These are phyloP conservation scores for Trichoderma asperellum DNA, from an alignment of 2,329 filamentous ascomycete species.

Conservation along the genomic window DNA sequence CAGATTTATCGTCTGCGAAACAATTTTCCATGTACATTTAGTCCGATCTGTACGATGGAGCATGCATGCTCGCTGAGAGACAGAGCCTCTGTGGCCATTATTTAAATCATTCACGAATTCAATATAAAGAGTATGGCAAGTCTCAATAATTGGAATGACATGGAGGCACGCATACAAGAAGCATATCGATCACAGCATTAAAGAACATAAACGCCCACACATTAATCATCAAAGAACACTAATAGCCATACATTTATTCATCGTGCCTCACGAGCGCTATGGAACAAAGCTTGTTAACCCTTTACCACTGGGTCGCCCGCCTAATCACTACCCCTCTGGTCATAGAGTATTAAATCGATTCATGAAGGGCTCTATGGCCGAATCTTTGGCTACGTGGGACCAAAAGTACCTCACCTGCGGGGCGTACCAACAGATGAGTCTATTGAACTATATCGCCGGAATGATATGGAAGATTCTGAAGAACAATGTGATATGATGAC, in stretches of 20 bases:
- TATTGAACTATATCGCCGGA: background rate
- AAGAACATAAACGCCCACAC: no score
- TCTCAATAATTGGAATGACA: background rate
- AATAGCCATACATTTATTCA: background rate
- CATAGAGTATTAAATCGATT: background rate
- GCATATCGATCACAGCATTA: background rate
- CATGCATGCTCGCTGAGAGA: background rate
- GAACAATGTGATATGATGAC: background rate
- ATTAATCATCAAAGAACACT: no score
- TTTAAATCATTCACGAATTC: background rate
- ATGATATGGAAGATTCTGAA: background rate
- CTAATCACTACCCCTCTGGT: background rate
- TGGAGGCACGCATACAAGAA: background rate
- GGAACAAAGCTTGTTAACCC: background rate
- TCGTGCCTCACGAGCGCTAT: background rate
- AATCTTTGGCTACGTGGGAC: constrained; percentile 64
- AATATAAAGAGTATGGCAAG: background rate
- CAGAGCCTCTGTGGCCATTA: background rate
- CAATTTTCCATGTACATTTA: background rate
- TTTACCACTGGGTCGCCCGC: background rate
- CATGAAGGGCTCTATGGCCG: constrained; percentile 54
- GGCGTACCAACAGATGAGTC: background rate
- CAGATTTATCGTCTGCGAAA: background rate
- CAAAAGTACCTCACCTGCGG: constrained; percentile 44
- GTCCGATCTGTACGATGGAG: background rate